These are phyloP conservation scores for Globisporangium cylindrosporum DNA, from an alignment of 352 stramenopile species.

Conservation along the genomic window DNA sequence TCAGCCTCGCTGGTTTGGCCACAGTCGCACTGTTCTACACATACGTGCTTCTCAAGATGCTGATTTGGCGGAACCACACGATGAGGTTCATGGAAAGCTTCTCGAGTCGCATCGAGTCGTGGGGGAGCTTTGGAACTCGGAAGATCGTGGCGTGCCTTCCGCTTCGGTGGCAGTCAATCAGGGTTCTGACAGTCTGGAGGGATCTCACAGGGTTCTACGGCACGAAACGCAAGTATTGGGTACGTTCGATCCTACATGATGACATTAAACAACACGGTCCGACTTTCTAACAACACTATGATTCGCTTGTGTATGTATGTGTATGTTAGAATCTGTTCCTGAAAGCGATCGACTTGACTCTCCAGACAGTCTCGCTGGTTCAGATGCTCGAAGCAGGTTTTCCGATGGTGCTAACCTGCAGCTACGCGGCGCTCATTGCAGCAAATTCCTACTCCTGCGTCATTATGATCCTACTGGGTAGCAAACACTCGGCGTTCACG, in stretches of 20 bases:
- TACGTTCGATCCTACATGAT: not conserved
- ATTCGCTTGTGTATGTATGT: not conserved
- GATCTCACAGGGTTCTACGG: not conserved
- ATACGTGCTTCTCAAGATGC: too few relatives aligned
- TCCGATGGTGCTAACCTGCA: not conserved
- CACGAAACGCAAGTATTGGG: not conserved
- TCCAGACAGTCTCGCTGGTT: slow-evolving; percentile 21
- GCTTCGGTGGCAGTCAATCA: too few relatives aligned
- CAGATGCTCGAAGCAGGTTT: slow-evolving; percentile 26
- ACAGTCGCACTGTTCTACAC: too few relatives aligned
- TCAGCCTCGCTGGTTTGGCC: too few relatives aligned
- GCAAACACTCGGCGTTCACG: slow-evolving; percentile 16
- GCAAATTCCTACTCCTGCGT: slow-evolving; percentile 21
- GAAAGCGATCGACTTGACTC: slow-evolving; percentile 25
- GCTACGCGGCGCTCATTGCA: slow-evolving; percentile 12
- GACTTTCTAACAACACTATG: too few relatives aligned
- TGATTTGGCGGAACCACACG: too few relatives aligned
- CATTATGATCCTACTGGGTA: not conserved
- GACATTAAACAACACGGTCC: too few relatives aligned
- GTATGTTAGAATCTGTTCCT: slow-evolving; percentile 24
- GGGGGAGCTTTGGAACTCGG: too few relatives aligned
- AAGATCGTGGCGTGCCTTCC: too few relatives aligned
- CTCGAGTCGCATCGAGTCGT: too few relatives aligned
- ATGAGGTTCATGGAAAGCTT: too few relatives aligned
- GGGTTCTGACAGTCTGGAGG: not conserved